Evolutionary conservation across 208 protist genomes (phyloP).

Genomic region (Balamuthia mandrillaris): DNA sequence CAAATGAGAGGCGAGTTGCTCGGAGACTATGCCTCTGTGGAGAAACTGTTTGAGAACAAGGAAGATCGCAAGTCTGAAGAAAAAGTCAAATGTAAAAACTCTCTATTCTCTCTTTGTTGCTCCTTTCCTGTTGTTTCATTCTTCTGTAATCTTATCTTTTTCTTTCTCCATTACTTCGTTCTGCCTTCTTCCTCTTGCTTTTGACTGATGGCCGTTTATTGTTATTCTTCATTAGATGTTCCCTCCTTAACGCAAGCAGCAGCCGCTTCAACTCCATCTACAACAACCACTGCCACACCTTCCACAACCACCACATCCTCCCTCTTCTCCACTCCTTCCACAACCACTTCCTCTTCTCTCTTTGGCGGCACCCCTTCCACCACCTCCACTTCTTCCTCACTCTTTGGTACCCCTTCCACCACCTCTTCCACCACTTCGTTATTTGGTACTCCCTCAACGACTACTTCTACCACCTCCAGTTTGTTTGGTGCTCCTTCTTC

Average conservation of each 20-base stretch:
- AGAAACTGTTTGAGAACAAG: background rate
- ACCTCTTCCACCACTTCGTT: background rate
- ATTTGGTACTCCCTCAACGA: background rate
- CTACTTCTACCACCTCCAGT: too few relatives aligned
- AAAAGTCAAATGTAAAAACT: conserved; percentile 3
- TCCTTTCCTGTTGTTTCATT: background rate
- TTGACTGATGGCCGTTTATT: background rate
- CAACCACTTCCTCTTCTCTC: background rate
- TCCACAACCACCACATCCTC: background rate
- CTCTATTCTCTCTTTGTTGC: too few relatives aligned
- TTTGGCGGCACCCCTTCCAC: background rate
- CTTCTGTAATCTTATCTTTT: background rate
- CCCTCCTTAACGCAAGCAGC: background rate
- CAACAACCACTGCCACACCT: background rate
- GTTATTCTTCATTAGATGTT: background rate
- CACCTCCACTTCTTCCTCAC: background rate
- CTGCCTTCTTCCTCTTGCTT: background rate
- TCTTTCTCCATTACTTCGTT: background rate
- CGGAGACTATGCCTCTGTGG: background rate
- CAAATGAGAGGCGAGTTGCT: background rate
- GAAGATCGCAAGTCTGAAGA: background rate
- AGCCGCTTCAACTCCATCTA: background rate
- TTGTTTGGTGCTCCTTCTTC: too few relatives aligned
- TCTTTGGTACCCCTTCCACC: too few relatives aligned
- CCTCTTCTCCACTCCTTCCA: background rate